Conservation (phyloP, 768 basidiomycete genomes). For the Suillus hirtellus region DNA sequence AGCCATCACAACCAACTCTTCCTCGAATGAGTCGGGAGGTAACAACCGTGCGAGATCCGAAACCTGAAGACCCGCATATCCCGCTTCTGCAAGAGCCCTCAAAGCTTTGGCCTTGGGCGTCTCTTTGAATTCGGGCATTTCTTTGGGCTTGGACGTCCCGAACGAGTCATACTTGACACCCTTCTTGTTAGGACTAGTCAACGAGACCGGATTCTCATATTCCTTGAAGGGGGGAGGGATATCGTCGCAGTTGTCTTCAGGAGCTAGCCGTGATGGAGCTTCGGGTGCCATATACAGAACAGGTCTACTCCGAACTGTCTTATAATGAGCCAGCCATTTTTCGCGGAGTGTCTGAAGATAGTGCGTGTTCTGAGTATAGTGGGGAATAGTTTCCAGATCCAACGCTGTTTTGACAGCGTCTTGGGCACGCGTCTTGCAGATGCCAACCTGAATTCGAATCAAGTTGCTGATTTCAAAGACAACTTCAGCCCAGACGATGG, state of each 20-base stretch:
- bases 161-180: too few relatives aligned
- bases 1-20: conserved; percentile 48
- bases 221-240: too few relatives aligned
- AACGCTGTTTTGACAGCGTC: conserved; percentile 35
- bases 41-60: conserved; percentile 23
- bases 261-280: too few relatives aligned
- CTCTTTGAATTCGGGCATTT: too few relatives aligned
- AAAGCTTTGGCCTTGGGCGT: conserved; percentile 21
- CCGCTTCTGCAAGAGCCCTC: conserved; percentile 29
- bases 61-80: conserved; percentile 23
- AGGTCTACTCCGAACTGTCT: conserved; percentile 12
- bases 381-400: conserved; percentile 38
- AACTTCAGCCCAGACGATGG: conserved; percentile 7
- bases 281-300: too few relatives aligned
- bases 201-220: too few relatives aligned
- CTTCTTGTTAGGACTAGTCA: too few relatives aligned
- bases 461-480: conserved; percentile 24
- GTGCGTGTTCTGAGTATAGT: conserved; percentile 35
- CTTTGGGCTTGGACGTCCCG: too few relatives aligned
- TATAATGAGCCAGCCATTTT: conserved; percentile 21
- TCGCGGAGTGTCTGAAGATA: conserved; percentile 16
- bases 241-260: too few relatives aligned
- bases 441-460: conserved; percentile 29
- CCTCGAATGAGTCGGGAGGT: conserved; percentile 27
- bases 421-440: conserved; percentile 24